phyloP scores from a whole-genome alignment of 73 alveolate genomes.

The Tetrahymena thermophila region DNA sequence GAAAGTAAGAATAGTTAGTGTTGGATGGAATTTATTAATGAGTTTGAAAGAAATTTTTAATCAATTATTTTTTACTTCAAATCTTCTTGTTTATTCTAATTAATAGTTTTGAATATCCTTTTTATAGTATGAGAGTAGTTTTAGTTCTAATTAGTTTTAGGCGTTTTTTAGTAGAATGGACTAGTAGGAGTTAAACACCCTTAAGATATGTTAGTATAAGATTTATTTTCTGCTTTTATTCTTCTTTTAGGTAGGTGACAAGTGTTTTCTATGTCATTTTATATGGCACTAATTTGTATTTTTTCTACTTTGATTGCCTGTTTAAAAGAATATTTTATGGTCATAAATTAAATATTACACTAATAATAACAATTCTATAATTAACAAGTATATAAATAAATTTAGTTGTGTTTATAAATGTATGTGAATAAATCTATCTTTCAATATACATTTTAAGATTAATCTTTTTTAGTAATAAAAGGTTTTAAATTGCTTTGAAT shows the following conservation, averaged over 20 bases:
- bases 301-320: neutral
- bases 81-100: neutral
- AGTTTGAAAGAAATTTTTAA: too few species aligned
- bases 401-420: too few species aligned
- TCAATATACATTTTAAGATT: neutral
- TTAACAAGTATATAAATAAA: too few species aligned
- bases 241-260: neutral
- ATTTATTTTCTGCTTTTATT: neutral
- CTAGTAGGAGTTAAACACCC: neutral
- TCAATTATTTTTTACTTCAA: neutral
- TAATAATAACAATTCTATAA: neutral
- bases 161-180: neutral
- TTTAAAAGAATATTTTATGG: neutral
- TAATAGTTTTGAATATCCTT: neutral
- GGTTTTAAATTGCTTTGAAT: too few species aligned
- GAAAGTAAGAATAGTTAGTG: neutral
- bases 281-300: neutral
- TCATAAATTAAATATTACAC: neutral
- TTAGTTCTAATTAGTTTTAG: neutral
- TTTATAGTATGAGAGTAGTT: neutral
- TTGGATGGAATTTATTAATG: too few species aligned
- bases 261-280: neutral
- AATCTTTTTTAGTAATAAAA: too few species aligned
- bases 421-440: too few species aligned
- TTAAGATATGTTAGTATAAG: neutral